Evolutionary conservation across 148 eudicot species (phyloP).

Genomic region (Chenopodium album): DNA sequence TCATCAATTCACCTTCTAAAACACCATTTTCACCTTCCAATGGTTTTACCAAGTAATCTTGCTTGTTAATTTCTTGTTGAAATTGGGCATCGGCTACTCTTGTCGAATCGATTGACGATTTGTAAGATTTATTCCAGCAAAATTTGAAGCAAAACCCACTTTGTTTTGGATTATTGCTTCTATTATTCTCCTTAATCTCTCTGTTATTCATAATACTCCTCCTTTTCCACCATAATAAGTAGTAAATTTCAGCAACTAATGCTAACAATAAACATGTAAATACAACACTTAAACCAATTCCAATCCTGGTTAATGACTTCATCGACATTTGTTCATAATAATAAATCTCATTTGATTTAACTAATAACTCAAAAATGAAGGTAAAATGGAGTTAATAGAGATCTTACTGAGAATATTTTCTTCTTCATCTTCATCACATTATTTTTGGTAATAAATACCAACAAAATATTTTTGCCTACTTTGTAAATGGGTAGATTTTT

Average conservation of each 20-base stretch:
- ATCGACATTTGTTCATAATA: conserved; percentile 27
- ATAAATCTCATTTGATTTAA: background rate
- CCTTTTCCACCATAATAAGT: conserved; percentile 82
- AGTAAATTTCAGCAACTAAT: conserved; percentile 67
- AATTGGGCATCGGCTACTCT: conserved; percentile 27
- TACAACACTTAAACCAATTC: conserved; percentile 64
- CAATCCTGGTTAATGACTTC: conserved; percentile 61
- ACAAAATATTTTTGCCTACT: background rate
- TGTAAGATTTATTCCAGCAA: conserved; percentile 41
- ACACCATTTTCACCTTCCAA: conserved; percentile 33
- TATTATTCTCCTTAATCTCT: conserved; percentile 40
- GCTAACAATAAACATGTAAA: conserved; percentile 66
- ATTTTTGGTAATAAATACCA: background rate
- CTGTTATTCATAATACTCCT: conserved; percentile 32
- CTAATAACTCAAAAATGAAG: background rate
- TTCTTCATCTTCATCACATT: background rate
- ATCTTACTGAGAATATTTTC: conserved; percentile 14
- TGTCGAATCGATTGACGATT: conserved; percentile 25
- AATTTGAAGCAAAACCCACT: conserved; percentile 41
- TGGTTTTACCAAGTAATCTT: conserved; percentile 27
- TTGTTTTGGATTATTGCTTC: conserved; percentile 24
- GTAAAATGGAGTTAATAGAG: background rate
- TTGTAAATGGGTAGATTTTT: background rate
- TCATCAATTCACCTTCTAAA: conserved; percentile 31
- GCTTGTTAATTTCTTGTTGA: conserved; percentile 26